Evolutionary conservation across 805 yeast species (phyloP).

Genomic region (Starmera quercuum): DNA sequence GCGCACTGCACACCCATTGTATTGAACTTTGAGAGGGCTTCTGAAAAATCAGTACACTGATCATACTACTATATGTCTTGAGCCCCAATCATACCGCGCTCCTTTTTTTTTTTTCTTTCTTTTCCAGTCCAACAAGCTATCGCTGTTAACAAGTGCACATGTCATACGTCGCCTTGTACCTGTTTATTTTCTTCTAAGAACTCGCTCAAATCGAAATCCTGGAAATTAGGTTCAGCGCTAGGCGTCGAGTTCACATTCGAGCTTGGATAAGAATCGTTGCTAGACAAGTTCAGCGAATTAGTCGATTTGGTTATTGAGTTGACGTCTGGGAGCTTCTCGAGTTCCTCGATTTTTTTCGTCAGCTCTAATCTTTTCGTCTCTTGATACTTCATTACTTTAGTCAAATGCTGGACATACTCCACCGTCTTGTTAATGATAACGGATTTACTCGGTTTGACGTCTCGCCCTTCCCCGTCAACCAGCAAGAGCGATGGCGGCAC

Average conservation of each 20-base stretch:
- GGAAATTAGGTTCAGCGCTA: background rate
- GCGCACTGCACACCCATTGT: no score
- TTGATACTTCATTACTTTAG: conserved; percentile 52
- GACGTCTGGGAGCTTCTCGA: conserved; percentile 19
- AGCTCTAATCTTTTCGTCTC: conserved; percentile 38
- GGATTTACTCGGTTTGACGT: conserved; percentile 76
- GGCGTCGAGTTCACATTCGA: background rate
- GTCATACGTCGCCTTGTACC: no score
- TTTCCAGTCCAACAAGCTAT: no score
- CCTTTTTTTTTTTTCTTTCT: no score
- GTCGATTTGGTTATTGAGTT: conserved; percentile 2
- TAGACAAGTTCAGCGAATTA: conserved; percentile 1
- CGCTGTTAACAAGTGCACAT: no score
- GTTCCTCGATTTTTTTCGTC: conserved; percentile 27
- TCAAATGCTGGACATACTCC: conserved; percentile 65
- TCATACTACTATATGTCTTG: no score
- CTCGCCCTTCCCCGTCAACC: conserved; percentile 39
- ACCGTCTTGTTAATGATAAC: conserved; percentile 71
- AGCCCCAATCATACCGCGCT: no score
- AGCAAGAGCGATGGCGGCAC: conserved; percentile 70
- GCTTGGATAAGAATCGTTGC: background rate
- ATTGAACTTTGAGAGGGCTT: no score
- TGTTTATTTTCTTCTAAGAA: background rate
- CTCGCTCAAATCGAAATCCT: background rate
- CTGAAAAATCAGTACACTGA: no score